These are phyloP conservation scores for Termitomyces sp. DNA, from an alignment of 768 basidiomycete genomes.

Conservation along the genomic window DNA sequence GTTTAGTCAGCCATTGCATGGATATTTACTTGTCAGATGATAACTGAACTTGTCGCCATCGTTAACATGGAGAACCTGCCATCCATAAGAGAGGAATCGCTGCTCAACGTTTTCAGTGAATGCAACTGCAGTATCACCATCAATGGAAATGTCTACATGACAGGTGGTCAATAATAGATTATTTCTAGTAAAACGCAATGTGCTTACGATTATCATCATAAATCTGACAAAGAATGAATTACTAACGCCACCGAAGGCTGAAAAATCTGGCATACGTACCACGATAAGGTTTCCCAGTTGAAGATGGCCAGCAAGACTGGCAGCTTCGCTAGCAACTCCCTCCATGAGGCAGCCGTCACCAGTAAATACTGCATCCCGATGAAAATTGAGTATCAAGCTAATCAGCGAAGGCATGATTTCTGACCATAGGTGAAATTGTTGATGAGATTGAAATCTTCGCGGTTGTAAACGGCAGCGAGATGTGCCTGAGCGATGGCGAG, in stretches of 20 bases:
- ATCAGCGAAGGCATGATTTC: constrained; percentile 5
- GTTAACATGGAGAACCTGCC: constrained; percentile 85
- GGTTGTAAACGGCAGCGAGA: constrained; percentile 86
- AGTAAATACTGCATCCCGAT: constrained; percentile 56
- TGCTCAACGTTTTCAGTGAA: constrained; percentile 93
- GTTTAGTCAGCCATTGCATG: background rate
- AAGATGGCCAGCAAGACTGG: constrained; percentile 89
- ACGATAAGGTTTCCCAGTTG: constrained; percentile 91
- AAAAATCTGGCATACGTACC: constrained; percentile 37
- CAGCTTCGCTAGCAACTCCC: constrained; percentile 90
- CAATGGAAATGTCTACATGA: constrained; percentile 83
- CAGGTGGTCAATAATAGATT: background rate
- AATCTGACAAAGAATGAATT: constrained; percentile 39
- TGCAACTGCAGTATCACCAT: constrained; percentile 85
- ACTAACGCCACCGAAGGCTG: background rate
- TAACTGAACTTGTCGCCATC: constrained; percentile 65
- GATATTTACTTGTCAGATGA: background rate
- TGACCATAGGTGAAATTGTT: constrained; percentile 87
- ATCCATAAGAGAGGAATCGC: constrained; percentile 87
- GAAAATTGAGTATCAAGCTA: constrained; percentile 3
- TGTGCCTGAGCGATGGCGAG: constrained; percentile 92
- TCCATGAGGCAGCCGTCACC: constrained; percentile 98
- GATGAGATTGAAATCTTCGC: constrained; percentile 72
- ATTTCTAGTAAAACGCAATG: background rate
- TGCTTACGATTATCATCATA: constrained; percentile 93